Base-by-base conservation (phyloP, 75 land plant genomes). In the Ceratopteris richardii region DNA sequence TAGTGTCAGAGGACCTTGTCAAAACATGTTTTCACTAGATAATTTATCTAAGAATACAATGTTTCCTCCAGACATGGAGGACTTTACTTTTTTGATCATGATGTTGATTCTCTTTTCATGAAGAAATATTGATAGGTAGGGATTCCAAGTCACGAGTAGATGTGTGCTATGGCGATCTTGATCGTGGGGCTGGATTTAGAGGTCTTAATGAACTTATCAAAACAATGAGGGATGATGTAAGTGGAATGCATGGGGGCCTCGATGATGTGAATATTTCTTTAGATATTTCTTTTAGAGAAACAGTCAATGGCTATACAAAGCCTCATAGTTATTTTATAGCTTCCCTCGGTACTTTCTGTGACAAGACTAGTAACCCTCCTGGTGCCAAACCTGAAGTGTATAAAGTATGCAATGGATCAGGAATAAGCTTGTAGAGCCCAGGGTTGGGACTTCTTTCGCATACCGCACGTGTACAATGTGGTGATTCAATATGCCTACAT, bases 291-390 rank as follows among this genome's bases (percentile, higher is more conserved):
- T 73, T 73, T 58, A 73, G 40, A 70, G 70, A 73, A 43, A 70
- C 76, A 11, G 70, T 73, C 7, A 27, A 52, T 67, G 76, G 76
- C 3, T 73, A 70, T 53, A 29, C 70, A 21, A 73, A 59, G 46
- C 30, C 18, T 14, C 70, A 66, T 30, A 55, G 44, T 29, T 66
- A 48, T 31, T 60, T 22, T 19, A 44, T 70, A 2, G 5, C 60
- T 12, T 57, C 68, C 25, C 63, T 53, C 5, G 66, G 76, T 36
- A 23, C 66, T 13, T 17, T 54, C 9, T 73, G 76, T 52, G 61
- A 65, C 65, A 65, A 64, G 74, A 61, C 56, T 60, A 70, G 76
- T 17, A 25, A 60, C 22, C 76, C 76, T 19, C 70, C 70, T 21
- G 76, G 76, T 31, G 59, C 61, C 16, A 61, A 61, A 42, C 53